A percentile compares a stretch with the other conserved stretches of the same genome.
Evolutionary conservation across 345 rosid genomes (phyloP).

Genomic region (Eutrema heterophyllum): DNA sequence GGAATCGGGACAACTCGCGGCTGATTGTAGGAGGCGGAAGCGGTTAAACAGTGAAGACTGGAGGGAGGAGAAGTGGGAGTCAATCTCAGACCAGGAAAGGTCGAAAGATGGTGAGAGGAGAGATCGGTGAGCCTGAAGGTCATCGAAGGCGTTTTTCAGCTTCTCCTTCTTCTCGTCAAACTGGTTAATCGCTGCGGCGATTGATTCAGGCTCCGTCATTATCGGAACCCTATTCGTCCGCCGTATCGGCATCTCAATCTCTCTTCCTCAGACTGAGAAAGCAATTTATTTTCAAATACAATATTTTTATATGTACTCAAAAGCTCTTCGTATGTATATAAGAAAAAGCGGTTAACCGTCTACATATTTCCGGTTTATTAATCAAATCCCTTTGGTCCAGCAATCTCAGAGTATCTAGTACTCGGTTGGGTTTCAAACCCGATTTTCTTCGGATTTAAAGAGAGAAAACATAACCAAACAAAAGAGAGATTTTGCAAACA

Average conservation of each 20-base stretch:
- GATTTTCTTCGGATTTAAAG: background rate
- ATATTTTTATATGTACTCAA: too few species aligned
- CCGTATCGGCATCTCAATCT: background rate
- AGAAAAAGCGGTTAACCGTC: background rate
- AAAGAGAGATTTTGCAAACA: background rate
- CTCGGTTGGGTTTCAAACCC: background rate
- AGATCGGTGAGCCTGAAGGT: constrained; percentile 48
- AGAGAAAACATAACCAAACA: constrained; percentile 8
- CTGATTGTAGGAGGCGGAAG: constrained; percentile 44
- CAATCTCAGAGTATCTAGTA: background rate
- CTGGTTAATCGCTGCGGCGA: constrained; percentile 46
- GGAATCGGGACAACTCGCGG: background rate
- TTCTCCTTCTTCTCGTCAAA: constrained; percentile 46
- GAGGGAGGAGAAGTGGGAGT: constrained; percentile 53
- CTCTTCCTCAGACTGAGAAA: background rate
- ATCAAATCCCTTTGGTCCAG: background rate
- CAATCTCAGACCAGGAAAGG: constrained; percentile 61
- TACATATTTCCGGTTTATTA: constrained; percentile 1
- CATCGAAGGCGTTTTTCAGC: constrained; percentile 64
- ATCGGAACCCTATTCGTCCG: constrained; percentile 5
- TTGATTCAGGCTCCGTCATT: constrained; percentile 38
- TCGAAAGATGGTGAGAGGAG: constrained; percentile 42
- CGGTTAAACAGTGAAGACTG: constrained; percentile 37
- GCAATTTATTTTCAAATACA: background rate
- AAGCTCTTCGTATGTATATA: too few species aligned